phyloP scores from a whole-genome alignment of 2,329 filamentous ascomycete species.

The Colletotrichum gloeosporioides region DNA sequence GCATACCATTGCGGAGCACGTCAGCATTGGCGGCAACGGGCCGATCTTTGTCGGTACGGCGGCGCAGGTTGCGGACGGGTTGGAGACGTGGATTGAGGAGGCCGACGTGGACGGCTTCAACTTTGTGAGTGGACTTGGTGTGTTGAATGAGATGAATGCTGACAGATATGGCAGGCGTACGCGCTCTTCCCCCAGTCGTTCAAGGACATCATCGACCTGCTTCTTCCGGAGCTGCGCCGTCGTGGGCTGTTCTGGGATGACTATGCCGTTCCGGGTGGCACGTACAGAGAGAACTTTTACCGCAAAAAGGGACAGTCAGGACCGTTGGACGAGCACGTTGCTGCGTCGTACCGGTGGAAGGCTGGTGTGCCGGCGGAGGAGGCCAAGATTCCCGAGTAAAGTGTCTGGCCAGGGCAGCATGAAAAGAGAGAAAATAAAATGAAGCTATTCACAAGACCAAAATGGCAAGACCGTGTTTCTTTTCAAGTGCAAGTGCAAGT shows the following conservation, averaged over 20 bases:
- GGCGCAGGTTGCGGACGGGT: slow-evolving; percentile 67
- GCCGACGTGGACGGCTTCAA: slow-evolving; percentile 80
- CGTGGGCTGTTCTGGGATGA: slow-evolving; percentile 64
- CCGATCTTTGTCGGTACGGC: slow-evolving; percentile 70
- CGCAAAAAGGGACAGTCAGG: slow-evolving; percentile 53
- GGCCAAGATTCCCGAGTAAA: slow-evolving; percentile 29
- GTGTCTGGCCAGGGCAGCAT: accelerated
- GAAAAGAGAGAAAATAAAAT: not conserved
- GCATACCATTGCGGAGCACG: slow-evolving; percentile 69
- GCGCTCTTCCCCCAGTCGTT: slow-evolving; percentile 72
- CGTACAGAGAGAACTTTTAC: slow-evolving; percentile 67
- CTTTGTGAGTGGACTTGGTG: slow-evolving; percentile 50
- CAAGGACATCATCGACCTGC: slow-evolving; percentile 68
- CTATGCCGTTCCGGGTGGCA: slow-evolving; percentile 60
- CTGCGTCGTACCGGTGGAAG: slow-evolving; percentile 52
- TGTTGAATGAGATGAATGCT: not conserved
- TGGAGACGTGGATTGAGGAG: slow-evolving; percentile 72
- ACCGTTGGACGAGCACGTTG: slow-evolving; percentile 57
- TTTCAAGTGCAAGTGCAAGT: accelerated
- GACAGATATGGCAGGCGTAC: slow-evolving; percentile 53
- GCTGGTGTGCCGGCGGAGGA: slow-evolving; percentile 32
- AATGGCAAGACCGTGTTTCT: not conserved
- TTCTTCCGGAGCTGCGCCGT: slow-evolving; percentile 67
- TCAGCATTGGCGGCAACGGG: slow-evolving; percentile 71
- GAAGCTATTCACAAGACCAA: not conserved